These are phyloP conservation scores for Pythium grandisporangium DNA, from an alignment of 352 stramenopile genomes.

Conservation along the genomic window DNA sequence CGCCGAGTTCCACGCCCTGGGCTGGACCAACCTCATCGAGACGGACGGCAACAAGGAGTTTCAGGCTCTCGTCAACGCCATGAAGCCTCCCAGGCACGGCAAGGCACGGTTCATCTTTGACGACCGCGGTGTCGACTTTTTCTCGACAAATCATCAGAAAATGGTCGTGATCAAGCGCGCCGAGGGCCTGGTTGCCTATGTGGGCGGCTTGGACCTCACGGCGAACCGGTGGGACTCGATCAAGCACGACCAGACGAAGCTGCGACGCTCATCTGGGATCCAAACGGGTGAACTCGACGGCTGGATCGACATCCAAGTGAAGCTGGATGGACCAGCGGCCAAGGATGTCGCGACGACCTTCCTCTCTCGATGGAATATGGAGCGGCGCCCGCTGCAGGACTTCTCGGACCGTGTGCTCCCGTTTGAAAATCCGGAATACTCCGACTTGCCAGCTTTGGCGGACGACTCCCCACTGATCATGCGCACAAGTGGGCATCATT, in stretches of 20 bases:
- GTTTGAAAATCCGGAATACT: constrained; percentile 23
- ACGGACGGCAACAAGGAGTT: constrained; percentile 39
- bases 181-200: constrained; percentile 25
- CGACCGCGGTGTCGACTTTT: constrained; percentile 17
- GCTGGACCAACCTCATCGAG: constrained; percentile 59
- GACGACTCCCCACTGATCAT: neutral
- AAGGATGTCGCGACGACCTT: constrained; percentile 43
- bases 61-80: constrained; percentile 39
- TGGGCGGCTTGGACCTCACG: constrained; percentile 43
- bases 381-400: constrained; percentile 13
- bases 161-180: constrained; percentile 18
- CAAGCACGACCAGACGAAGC: constrained; percentile 25
- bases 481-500: constrained; percentile 9
- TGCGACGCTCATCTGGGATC: constrained; percentile 17
- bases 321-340: constrained; percentile 30
- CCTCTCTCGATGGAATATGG: constrained; percentile 36
- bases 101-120: constrained; percentile 35
- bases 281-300: constrained; percentile 17
- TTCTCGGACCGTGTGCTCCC: constrained; percentile 19
- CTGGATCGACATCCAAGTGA: constrained; percentile 39
- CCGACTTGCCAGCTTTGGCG: neutral
- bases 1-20: constrained; percentile 39
- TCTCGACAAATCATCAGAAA: constrained; percentile 43
- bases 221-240: constrained; percentile 51
- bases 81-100: constrained; percentile 11